A percentile compares a stretch with the other conserved stretches of the same genome.
Evolutionary conservation across 73 alveolate genomes (phyloP).

Genomic region (Tetrahymena malaccensis): DNA sequence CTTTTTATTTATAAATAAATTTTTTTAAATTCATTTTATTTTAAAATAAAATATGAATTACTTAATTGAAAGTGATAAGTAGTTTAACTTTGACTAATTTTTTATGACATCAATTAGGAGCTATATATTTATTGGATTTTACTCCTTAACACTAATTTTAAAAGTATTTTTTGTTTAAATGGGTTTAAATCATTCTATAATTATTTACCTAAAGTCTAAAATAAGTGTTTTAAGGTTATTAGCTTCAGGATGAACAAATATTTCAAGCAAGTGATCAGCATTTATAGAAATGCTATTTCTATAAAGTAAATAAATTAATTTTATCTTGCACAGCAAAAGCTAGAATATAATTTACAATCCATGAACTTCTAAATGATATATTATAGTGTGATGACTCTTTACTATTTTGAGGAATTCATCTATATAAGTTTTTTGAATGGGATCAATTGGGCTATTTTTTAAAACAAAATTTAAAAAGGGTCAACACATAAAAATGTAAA

Average conservation of each 20-base stretch:
- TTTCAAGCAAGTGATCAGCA: neutral
- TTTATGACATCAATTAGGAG: neutral
- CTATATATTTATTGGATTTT: neutral
- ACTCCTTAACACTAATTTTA: neutral
- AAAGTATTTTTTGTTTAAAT: neutral
- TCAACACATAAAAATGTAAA: neutral
- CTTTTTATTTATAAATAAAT: neutral
- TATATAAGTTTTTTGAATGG: neutral
- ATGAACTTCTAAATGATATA: neutral
- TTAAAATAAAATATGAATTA: neutral
- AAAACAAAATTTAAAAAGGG: neutral
- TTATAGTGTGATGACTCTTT: neutral
- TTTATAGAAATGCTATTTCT: neutral
- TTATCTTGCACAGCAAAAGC: neutral
- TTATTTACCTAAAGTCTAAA: neutral
- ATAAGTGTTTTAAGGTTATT: neutral
- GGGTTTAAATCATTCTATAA: neutral
- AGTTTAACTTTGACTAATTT: neutral
- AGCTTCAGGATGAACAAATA: neutral
- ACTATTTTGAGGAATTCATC: neutral
- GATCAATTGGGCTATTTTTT: neutral
- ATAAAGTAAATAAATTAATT: neutral
- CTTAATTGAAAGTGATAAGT: neutral
- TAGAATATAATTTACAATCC: neutral
- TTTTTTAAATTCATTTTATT: no score